Conservation (phyloP, 768 basidiomycete species). For the Strobilomyces dryophilus region DNA sequence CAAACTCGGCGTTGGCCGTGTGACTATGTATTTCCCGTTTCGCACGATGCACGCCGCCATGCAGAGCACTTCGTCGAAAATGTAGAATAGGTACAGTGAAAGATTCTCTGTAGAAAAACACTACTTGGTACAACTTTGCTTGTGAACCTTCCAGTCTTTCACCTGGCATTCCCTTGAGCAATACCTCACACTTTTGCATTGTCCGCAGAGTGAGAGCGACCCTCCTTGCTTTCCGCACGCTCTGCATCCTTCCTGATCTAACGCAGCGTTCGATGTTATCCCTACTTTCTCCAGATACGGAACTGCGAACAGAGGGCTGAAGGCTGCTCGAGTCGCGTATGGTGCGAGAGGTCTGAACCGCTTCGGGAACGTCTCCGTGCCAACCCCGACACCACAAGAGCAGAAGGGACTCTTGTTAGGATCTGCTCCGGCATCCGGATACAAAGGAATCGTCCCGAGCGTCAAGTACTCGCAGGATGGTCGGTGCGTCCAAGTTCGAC, state of each 20-base stretch:
- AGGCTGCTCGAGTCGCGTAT: constrained; percentile 45
- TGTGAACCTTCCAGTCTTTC: constrained; percentile 45
- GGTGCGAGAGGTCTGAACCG: constrained; percentile 40
- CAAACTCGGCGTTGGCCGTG: too few species aligned
- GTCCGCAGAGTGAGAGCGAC: constrained; percentile 30
- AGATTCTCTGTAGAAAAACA: neutral
- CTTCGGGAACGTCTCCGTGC: constrained; percentile 35
- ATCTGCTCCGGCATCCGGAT: constrained; percentile 28
- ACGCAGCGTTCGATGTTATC: neutral
- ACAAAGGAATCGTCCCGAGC: constrained; percentile 28
- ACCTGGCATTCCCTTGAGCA: constrained; percentile 45
- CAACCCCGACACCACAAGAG: constrained; percentile 49
- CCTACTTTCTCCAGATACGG: constrained; percentile 16
- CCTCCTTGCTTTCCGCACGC: constrained; percentile 20
- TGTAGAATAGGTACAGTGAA: too few species aligned
- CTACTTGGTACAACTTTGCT: constrained; percentile 28
- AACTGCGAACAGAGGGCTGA: constrained; percentile 49
- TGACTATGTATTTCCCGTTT: too few species aligned
- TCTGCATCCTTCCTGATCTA: constrained; percentile 10
- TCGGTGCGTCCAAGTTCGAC: constrained; percentile 48
- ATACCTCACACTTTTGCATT: constrained; percentile 39
- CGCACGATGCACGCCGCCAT: too few species aligned
- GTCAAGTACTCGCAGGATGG: constrained; percentile 44
- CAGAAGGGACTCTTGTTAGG: constrained; percentile 43
- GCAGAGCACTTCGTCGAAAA: too few species aligned